Base-by-base conservation (phyloP, 2,329 filamentous ascomycete species). In the Aspergillus cejpii region DNA sequence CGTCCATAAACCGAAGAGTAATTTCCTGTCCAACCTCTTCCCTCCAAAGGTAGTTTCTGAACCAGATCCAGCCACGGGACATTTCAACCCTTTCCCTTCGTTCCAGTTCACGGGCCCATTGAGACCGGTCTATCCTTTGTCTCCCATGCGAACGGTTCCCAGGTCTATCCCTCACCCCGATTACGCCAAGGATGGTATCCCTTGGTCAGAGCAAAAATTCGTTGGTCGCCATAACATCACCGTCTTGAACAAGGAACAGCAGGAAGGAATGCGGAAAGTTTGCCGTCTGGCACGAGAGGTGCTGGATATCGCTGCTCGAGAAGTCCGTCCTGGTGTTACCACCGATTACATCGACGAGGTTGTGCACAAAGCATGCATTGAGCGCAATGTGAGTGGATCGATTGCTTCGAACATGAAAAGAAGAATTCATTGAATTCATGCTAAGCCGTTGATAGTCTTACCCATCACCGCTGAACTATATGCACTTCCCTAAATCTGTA, bases 341-440 rank as follows among this genome's bases (percentile, higher is more conserved):
- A 97, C 92, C 5, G 92, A 98, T 63, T 83, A 94, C 59, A 88
- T 98, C 47, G 92, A 98, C 63, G 85, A 94, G 69, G 75, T 97
- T 51, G 90, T 95, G 31, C 92, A 98, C 74, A 87, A 95, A 58
- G 92, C 91, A 41, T 96, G 88, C 64, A 74, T 97, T 54, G 91
- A 96, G 71, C 80, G 92, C 69, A 80, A 96, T 55, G 91, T 96
- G 71, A 71, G 85, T 66, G 27, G 31, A 17, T 6, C 19, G n/a
- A 23, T 15, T 28, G 29, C 4, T 37, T 17, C 15, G n/a, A 21
- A 26, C 11, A 8, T 10, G 24, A 20, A 15, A 15, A 10, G 6
- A n/a, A 15, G 20, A 14, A n/a, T n/a, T n/a, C n/a, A n/a, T n/a
- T 4, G 28, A 21, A n/a, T 19, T 23, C 10, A 20, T 49, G 40